A percentile compares a stretch with the other conserved stretches of the same genome.
phyloP scores from a whole-genome alignment of 495 filamentous ascomycete genomes.

The Opeltia flavorubescens region DNA sequence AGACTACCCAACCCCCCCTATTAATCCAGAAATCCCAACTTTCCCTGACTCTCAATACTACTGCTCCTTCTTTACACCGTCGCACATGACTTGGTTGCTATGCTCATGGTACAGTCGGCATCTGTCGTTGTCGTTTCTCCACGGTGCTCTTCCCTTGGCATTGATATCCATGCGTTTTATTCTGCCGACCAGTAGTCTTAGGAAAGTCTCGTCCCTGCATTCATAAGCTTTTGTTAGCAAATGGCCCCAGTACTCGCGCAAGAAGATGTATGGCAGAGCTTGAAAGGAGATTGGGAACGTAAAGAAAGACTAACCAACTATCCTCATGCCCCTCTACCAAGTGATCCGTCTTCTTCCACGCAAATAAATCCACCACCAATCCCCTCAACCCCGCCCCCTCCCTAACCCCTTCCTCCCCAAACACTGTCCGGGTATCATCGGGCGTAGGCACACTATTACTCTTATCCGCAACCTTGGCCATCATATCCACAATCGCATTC shows the following conservation, averaged over 20 bases:
- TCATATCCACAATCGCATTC: conserved; percentile 24
- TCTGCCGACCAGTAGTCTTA: conserved; percentile 12
- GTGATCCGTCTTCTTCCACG: conserved; percentile 34
- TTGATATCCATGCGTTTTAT: conserved; percentile 11
- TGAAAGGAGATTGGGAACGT: neutral
- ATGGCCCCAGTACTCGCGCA: neutral
- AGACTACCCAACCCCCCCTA: neutral
- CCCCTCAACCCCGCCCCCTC: conserved; percentile 15
- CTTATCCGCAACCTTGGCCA: conserved; percentile 25
- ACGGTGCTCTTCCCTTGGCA: conserved; percentile 10
- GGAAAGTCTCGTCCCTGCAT: conserved; percentile 15
- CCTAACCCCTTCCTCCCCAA: conserved; percentile 5
- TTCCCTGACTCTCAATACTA: no score
- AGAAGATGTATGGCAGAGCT: no score
- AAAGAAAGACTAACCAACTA: conserved; percentile 7
- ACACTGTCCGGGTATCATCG: conserved; percentile 29
- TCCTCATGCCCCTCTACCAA: conserved; percentile 28
- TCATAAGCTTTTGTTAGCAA: neutral
- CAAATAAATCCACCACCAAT: conserved; percentile 32
- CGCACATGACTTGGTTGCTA: conserved; percentile 5
- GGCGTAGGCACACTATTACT: conserved; percentile 33
- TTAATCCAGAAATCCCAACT: no score
- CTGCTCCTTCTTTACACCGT: conserved; percentile 8
- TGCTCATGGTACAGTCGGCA: conserved; percentile 16
- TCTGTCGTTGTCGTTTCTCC: conserved; percentile 5